Base-by-base conservation (phyloP, 345 rosid genomes). In the Streptanthus diversifolius region DNA sequence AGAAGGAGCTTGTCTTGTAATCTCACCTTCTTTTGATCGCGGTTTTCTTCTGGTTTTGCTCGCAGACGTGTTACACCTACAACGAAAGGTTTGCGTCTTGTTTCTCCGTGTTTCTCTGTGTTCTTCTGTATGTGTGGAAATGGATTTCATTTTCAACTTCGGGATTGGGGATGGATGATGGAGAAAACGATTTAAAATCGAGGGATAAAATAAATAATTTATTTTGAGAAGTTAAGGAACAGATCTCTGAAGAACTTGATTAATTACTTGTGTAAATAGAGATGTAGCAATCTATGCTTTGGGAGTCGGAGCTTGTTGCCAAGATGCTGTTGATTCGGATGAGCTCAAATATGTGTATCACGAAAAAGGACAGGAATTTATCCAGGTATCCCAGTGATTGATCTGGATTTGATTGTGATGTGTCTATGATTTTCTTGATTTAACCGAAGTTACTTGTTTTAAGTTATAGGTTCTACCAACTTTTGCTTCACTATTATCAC, bases 281-380 rank as follows among this genome's bases (percentile, higher is more conserved):
- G 98, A 93, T 66, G 91, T 72, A 21, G 95, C 81, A 17, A 25
- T 91, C 44, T 93, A 93, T 80, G 91, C 93, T 44, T 80, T 93
- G 80, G 97, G 98, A 54, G 63, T 91, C 24, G 98, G 97, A 55
- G 95, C 96, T 12, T 93, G 97, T 77, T 87, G 85, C 29, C 57
- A 73, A 47, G 81, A 91, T 74, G 89, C 95, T 9, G 71, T 84
- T 67, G 95, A 91, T 71, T 44, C 81, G 0, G 81, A 85, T 66
- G 98, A 93, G 82, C 89, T 93, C 13, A 88, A 91, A 45, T 91
- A 67, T 78, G 88, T 86, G 21, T 85, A 91, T 79, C 92, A 91
- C 74, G 83, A 82, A 72, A 62, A 83, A 2, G 98, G 97, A 0
- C 93, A 83, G 49, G 83, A 81, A 12, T 80, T 60, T 79, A 67